Evolutionary conservation across 768 basidiomycete species (phyloP).

Genomic region (Podaxis sp.): DNA sequence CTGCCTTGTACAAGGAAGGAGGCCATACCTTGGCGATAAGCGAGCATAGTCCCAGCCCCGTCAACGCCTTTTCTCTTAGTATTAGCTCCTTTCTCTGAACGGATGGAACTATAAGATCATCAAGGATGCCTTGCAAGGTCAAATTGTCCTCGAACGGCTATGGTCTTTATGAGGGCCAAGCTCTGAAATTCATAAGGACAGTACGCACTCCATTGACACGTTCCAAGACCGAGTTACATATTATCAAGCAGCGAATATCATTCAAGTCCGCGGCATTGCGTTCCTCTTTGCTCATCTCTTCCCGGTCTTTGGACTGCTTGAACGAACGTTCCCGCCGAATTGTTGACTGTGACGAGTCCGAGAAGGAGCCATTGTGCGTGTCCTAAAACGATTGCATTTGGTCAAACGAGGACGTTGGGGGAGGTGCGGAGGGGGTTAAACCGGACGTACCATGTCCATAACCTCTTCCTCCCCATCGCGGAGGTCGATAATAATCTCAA

Average conservation of each 20-base stretch:
- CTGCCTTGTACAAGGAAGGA: neutral
- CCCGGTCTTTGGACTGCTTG: conserved; percentile 43
- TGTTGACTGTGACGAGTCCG: conserved; percentile 19
- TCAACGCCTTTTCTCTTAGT: conserved; percentile 75
- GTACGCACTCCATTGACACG: conserved; percentile 79
- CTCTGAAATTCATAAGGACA: conserved; percentile 14
- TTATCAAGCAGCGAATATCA: conserved; percentile 76
- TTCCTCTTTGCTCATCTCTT: conserved; percentile 62
- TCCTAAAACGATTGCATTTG: neutral
- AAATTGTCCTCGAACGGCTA: conserved; percentile 75
- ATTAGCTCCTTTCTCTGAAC: conserved; percentile 84
- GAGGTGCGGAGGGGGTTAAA: neutral
- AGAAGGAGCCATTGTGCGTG: conserved; percentile 5
- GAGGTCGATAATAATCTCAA: conserved; percentile 33
- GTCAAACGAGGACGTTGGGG: neutral
- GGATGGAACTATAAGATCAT: conserved; percentile 86
- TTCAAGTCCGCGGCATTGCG: conserved; percentile 59
- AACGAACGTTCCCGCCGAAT: conserved; percentile 25
- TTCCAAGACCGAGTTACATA: conserved; percentile 87
- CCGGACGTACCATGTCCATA: conserved; percentile 7
- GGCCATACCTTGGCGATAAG: conserved; percentile 67
- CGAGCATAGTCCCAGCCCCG: conserved; percentile 79
- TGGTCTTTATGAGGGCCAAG: conserved; percentile 18
- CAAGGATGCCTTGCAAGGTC: conserved; percentile 74
- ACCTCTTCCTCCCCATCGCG: conserved; percentile 29